phyloP scores from a whole-genome alignment of 352 stramenopile genomes.

The Globisporangium canariense region DNA sequence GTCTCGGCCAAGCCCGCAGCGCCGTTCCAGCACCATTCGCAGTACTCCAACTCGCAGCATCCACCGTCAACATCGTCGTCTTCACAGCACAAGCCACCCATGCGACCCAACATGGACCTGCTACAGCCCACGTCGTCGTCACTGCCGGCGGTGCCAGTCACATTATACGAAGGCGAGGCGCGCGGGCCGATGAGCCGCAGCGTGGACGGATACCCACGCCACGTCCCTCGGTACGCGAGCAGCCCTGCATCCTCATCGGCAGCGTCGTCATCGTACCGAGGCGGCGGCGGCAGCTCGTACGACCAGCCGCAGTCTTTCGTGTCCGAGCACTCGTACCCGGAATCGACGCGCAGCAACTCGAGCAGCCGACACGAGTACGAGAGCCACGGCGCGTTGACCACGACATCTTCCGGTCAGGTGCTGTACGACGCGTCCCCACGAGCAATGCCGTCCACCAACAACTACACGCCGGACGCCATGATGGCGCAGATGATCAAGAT shows the following conservation, averaged over 20 bases:
- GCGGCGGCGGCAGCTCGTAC: background rate
- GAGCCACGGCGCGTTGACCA: slow-evolving; percentile 17
- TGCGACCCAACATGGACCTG: slow-evolving; percentile 16
- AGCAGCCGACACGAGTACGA: slow-evolving; percentile 20
- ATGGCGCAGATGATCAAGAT: slow-evolving; percentile 75
- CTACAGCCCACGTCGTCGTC: slow-evolving; percentile 8
- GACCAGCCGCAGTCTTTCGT: slow-evolving; percentile 21
- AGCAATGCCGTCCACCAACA: background rate
- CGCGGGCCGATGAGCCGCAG: slow-evolving; percentile 6
- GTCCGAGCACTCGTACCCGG: slow-evolving; percentile 23
- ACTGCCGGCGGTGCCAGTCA: slow-evolving; percentile 1
- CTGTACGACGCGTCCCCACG: slow-evolving; percentile 5
- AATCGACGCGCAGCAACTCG: slow-evolving; percentile 15
- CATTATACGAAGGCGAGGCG: slow-evolving; percentile 8
- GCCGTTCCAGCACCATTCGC: background rate
- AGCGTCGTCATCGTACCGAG: slow-evolving; percentile 14
- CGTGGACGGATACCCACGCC: slow-evolving; percentile 7
- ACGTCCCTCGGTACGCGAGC: slow-evolving; percentile 13
- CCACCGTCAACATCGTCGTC: background rate
- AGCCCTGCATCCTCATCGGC: slow-evolving; percentile 1
- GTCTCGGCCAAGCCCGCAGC: slow-evolving; percentile 7
- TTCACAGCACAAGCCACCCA: slow-evolving; percentile 1
- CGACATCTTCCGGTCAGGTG: background rate
- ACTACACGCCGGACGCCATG: slow-evolving; percentile 41
- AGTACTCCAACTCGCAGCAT: slow-evolving; percentile 4